Evolutionary conservation across 2,329 filamentous ascomycete species (phyloP), one percentile per base, ranked within the genome.

Genomic region (Rhexocercosporidium sp.): DNA sequence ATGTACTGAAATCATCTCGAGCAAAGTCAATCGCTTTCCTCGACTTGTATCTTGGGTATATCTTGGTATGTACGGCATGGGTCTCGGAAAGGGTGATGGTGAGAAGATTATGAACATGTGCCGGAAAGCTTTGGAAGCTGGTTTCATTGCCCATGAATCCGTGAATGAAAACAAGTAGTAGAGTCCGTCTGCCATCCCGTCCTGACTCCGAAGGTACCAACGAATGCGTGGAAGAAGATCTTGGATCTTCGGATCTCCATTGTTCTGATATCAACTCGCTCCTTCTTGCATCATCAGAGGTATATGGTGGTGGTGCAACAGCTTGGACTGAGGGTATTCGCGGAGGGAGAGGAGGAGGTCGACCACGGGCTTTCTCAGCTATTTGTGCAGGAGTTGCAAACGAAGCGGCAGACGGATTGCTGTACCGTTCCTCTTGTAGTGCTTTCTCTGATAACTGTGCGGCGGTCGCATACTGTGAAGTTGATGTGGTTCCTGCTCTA

Each of bases 71-170:
- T 0, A 97, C 89, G 41, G 90, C 85, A 81, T 96, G 93, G 6
- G 89, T 90, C 29, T 92, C 89, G 25, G 83, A 82, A 14, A 97
- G 80, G 0, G 89, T 83, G 9, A 87, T 82, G 14, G 88, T 88
- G 46, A 96, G 82, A 41, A 92, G 84, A 72, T 89, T 87, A 78
- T 97, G 94, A 3, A 97, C 87, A 80, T 97, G 93, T 8, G 92
- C 92, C 0, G 94, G 94, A 73, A 97, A 97, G 53, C 91, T 92
- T 69, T 90, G 87, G 77, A 97, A 97, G 66, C 92, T 96, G 37
- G 91, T 91, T 78, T 96, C 92, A 67, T 92, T 91, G 61, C 94
- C 94, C 84, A 96, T 91, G 80, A 96, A 97, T 68, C 94, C 94
- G 81, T 97, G 94, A 65, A 97, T 89, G 77, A 94, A 97, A 62